Evolutionary conservation across 2,329 filamentous ascomycete species (phyloP), one percentile per base, ranked within the genome.

Genomic region (Davidsoniella eucalypti): DNA sequence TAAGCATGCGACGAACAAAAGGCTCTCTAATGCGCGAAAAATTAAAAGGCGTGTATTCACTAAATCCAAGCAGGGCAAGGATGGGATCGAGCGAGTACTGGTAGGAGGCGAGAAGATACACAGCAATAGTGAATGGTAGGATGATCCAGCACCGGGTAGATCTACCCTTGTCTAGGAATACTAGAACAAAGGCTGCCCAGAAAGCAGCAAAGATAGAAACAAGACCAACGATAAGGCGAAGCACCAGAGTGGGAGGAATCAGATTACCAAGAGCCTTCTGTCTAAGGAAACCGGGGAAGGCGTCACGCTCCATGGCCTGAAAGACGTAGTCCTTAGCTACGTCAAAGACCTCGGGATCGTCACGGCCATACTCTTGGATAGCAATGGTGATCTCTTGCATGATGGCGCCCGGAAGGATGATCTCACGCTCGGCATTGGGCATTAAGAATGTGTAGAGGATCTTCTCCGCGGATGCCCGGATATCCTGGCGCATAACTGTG

Each of bases 321-420:
- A 96, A 98, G 55, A 96, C 92, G 63, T 96, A 98, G 68, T 98
- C 92, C 70, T 98, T 98, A 50, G 92, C 92, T 17, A 86, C 80
- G 62, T 96, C 92, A 59, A 98, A 98, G 10, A 98, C 84, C 64
- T 98, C 92, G 0, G 92, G 92, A 61, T 98, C 92, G 59, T 96
- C 92, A 58, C 92, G 80, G 43, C 87, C 86, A 56, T 87, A 81
- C 57, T 90, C 83, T 66, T 98, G 92, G 55, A 98, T 93, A 12
- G 86, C 78, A 17, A 80, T 75, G 38, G 87, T 93, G 53, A 96
- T 88, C 21, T 88, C 81, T 50, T 84, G 75, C 0, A 90, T 82
- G 60, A 96, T 94, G 33, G 80, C 80, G 54, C 88, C 83, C 0
- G 92, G 90, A 5, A 98, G 75, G 44, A 88, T 87, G 57, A 98